Evolutionary conservation across 352 stramenopile species (phyloP).

Genomic region (Pythium sp.): DNA sequence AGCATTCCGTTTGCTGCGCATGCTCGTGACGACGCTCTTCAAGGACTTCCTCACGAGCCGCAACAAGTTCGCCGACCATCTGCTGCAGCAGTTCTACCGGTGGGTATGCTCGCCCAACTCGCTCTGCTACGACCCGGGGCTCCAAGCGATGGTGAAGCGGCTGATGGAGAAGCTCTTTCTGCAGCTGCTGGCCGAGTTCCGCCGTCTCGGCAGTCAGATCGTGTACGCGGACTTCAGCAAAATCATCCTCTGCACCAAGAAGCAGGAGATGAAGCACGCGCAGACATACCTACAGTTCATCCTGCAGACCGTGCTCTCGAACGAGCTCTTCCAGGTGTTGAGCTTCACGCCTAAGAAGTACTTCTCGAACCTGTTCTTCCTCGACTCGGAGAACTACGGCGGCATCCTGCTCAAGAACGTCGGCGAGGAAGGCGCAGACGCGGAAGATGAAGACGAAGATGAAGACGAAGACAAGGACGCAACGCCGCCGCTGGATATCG

Average conservation of each 20-base stretch:
- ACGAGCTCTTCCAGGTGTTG: slow-evolving; percentile 83
- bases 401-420: slow-evolving; percentile 77
- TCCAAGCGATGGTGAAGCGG: slow-evolving; percentile 92
- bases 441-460: slow-evolving; percentile 26
- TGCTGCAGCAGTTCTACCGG: slow-evolving; percentile 96
- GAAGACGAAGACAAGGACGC: slow-evolving; percentile 32
- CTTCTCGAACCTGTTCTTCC: slow-evolving; percentile 92
- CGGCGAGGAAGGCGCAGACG: slow-evolving; percentile 17
- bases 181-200: slow-evolving; percentile 93
- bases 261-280: slow-evolving; percentile 76
- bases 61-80: slow-evolving; percentile 92
- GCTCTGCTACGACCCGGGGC: slow-evolving; percentile 92
- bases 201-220: slow-evolving; percentile 92
- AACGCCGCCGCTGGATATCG: slow-evolving; percentile 47
- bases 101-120: slow-evolving; percentile 91
- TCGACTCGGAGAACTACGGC: slow-evolving; percentile 96
- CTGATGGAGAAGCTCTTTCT: slow-evolving; percentile 95
- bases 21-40: slow-evolving; percentile 92
- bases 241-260: slow-evolving; percentile 69
- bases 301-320: slow-evolving; percentile 86
- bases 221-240: slow-evolving; percentile 88
- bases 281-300: slow-evolving; percentile 96
- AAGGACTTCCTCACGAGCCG: slow-evolving; percentile 90
- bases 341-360: slow-evolving; percentile 77
- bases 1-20: slow-evolving; percentile 90